Evolutionary conservation across 768 basidiomycete species (phyloP).

Genomic region (Panellus pusillus): DNA sequence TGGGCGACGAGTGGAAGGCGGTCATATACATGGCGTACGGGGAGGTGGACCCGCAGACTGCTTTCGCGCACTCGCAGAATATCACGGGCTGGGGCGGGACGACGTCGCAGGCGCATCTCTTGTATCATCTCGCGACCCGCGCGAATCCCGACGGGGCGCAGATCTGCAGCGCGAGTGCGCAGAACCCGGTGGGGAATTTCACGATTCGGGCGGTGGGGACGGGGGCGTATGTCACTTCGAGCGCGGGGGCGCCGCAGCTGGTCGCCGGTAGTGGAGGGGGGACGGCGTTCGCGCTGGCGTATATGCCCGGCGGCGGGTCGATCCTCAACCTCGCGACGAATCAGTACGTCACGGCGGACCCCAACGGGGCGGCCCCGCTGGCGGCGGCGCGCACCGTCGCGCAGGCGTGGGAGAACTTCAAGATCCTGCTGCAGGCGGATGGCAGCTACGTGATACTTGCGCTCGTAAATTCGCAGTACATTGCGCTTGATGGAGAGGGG

Average conservation of each 20-base stretch:
- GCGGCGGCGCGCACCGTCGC: slow-evolving; percentile 28
- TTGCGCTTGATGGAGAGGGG: slow-evolving; percentile 27
- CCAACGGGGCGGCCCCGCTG: slow-evolving; percentile 27
- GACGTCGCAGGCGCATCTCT: slow-evolving; percentile 32
- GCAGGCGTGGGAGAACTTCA: slow-evolving; percentile 33
- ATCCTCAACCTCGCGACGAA: slow-evolving; percentile 26
- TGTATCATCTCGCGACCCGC: slow-evolving; percentile 35
- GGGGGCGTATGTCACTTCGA: slow-evolving; percentile 25
- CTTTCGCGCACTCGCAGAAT: slow-evolving; percentile 29
- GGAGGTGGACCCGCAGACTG: slow-evolving; percentile 27
- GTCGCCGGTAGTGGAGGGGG: slow-evolving; percentile 24
- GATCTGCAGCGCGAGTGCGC: slow-evolving; percentile 27
- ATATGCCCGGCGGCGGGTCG: slow-evolving; percentile 31
- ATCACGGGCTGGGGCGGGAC: slow-evolving; percentile 35
- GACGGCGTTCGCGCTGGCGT: slow-evolving; percentile 27
- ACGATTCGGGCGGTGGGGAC: slow-evolving; percentile 26
- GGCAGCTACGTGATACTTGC: slow-evolving; percentile 34
- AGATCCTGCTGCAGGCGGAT: slow-evolving; percentile 20
- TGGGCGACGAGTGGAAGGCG: slow-evolving; percentile 35
- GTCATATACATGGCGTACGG: slow-evolving; percentile 36
- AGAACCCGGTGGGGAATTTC: slow-evolving; percentile 33
- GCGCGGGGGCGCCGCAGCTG: slow-evolving; percentile 25
- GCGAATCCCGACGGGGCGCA: slow-evolving; percentile 25
- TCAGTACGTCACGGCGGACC: slow-evolving; percentile 34
- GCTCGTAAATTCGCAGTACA: slow-evolving; percentile 30